Percentiles rank a stretch among this genome's conserved stretches.
These are phyloP conservation scores for Daldinia concentrica DNA, from an alignment of 495 filamentous ascomycete species.

Conservation along the genomic window DNA sequence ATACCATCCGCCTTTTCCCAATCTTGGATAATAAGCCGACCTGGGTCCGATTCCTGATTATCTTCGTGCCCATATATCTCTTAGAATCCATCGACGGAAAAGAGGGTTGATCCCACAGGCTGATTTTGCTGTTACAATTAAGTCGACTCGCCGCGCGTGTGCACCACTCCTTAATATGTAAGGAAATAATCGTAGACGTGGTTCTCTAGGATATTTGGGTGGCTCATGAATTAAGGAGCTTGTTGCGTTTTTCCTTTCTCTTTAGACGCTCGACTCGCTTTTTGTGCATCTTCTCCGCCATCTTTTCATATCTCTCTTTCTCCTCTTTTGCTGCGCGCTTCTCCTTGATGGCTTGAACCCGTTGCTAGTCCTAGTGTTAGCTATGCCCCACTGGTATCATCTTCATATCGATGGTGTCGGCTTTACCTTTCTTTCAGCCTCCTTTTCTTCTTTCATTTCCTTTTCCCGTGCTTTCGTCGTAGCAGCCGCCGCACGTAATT, in stretches of 20 bases:
- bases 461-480: constrained; percentile 88
- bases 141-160: background rate
- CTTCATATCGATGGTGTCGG: background rate
- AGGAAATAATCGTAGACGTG: background rate
- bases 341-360: constrained; percentile 81
- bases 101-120: background rate
- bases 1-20: background rate
- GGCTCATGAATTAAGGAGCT: constrained; percentile 86
- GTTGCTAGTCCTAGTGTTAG: constrained; percentile 61
- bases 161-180: background rate
- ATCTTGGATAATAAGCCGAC: background rate
- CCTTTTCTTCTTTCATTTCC: constrained; percentile 96
- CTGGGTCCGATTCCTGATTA: background rate
- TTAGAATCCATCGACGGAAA: background rate
- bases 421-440: constrained; percentile 81
- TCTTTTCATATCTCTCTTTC: constrained; percentile 90
- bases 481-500: constrained; percentile 68
- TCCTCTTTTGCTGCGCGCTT: constrained; percentile 87
- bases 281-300: constrained; percentile 97
- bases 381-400: background rate
- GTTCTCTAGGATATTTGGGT: constrained; percentile 1
- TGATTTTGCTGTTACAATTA: background rate
- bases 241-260: constrained; percentile 97
- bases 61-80: background rate
- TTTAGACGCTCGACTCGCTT: constrained; percentile 93